Conservation (phyloP, 306 rosid species). For the Acacia confusa region DNA sequence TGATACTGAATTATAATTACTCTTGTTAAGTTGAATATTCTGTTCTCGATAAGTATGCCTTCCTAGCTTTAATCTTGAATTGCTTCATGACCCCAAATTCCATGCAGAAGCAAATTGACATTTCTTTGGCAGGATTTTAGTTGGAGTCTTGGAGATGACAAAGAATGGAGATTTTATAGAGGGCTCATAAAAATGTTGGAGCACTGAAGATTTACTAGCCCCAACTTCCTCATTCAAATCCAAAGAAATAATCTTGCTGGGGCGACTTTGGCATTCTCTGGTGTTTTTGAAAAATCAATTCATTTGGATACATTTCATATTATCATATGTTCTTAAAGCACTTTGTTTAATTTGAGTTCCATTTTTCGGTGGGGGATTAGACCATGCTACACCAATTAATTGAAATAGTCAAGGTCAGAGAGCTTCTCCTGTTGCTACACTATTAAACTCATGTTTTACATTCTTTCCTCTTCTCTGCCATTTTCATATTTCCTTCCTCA, state of each 20-base stretch:
- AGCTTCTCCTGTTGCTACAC: conserved; percentile 26
- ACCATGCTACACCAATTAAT: background rate
- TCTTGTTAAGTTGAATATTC: background rate
- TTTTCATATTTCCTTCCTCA: background rate
- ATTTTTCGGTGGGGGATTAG: background rate
- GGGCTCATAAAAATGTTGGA: background rate
- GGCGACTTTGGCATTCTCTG: background rate
- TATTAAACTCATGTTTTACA: conserved; percentile 14
- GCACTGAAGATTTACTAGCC: background rate
- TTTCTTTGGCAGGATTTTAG: conserved; percentile 9
- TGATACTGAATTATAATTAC: too few species aligned
- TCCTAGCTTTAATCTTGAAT: conserved; percentile 30
- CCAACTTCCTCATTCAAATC: background rate
- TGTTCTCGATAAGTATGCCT: background rate
- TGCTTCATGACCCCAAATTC: conserved; percentile 32
- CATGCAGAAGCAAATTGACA: conserved; percentile 34
- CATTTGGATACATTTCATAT: conserved; percentile 10
- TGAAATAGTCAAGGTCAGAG: conserved; percentile 41
- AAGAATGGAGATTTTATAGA: background rate
- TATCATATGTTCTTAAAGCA: conserved; percentile 33
- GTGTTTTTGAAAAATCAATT: conserved; percentile 20
- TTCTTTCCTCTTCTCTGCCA: background rate
- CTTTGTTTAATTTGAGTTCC: conserved; percentile 9
- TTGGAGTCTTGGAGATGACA: background rate
- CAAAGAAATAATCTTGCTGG: background rate